Conservation (phyloP, 2,329 filamentous ascomycete species). For the Phyllosticta ampelicida region DNA sequence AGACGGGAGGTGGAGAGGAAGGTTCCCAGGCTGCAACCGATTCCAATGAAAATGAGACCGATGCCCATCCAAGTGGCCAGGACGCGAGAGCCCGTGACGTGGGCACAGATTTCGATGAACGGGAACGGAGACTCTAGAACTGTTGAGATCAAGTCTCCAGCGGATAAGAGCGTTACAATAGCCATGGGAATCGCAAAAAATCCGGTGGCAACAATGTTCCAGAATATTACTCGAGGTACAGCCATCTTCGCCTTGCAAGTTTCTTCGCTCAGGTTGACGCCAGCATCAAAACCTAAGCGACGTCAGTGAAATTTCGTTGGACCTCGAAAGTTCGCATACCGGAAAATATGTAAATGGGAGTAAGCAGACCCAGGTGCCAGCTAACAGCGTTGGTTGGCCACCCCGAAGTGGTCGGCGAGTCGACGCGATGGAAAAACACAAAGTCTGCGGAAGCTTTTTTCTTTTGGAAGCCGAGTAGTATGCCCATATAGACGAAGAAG, state of each 20-base stretch:
- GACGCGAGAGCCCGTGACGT: slow-evolving; percentile 25
- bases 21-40: slow-evolving; percentile 26
- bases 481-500: slow-evolving; percentile 27
- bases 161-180: slow-evolving; percentile 30
- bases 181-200: slow-evolving; percentile 31
- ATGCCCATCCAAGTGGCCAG: slow-evolving; percentile 29
- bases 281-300: slow-evolving; percentile 32
- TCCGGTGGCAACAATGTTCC: slow-evolving; percentile 31
- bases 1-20: slow-evolving; percentile 34
- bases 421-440: slow-evolving; percentile 20
- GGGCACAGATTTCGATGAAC: slow-evolving; percentile 31
- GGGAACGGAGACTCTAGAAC: slow-evolving; percentile 24
- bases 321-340: slow-evolving; percentile 20
- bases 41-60: slow-evolving; percentile 23
- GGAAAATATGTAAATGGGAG: slow-evolving; percentile 6
- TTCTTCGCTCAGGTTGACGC: slow-evolving; percentile 39
- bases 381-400: slow-evolving; percentile 25
- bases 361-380: slow-evolving; percentile 30
- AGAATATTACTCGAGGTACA: slow-evolving; percentile 27
- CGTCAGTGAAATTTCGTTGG: neutral
- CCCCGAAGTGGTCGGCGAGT: slow-evolving; percentile 15
- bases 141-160: slow-evolving; percentile 24
- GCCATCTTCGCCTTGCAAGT: slow-evolving; percentile 31
- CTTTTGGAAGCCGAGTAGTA: slow-evolving; percentile 22
- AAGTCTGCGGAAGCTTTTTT: slow-evolving; percentile 24